Conservation (phyloP, 495 filamentous ascomycete species). For the Aspergillus avenaceus region DNA sequence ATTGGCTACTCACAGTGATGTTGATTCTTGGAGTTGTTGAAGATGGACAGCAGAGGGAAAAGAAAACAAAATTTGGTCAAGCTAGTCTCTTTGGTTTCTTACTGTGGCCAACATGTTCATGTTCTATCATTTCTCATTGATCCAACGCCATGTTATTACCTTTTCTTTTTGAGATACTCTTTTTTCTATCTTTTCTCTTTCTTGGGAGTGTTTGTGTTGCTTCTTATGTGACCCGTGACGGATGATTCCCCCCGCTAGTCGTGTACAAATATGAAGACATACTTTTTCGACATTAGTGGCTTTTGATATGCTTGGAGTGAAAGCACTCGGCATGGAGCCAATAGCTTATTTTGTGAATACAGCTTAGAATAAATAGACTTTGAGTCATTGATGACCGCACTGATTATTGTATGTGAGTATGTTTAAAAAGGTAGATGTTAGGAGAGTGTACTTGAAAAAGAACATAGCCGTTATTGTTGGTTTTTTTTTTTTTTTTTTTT, state of each 20-base stretch:
- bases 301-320: not conserved
- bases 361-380: not conserved
- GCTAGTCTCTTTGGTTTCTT: no score
- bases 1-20: not conserved
- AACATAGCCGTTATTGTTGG: no score
- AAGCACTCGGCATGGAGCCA: not conserved
- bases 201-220: constrained; percentile 2
- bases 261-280: constrained; percentile 21
- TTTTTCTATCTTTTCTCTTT: not conserved
- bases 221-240: constrained; percentile 6
- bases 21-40: not conserved
- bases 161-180: not conserved
- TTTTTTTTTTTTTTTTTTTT: no score
- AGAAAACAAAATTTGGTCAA: no score
- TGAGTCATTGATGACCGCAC: not conserved
- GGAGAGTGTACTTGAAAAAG: no score
- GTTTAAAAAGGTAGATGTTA: no score
- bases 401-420: no score
- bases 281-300: not conserved
- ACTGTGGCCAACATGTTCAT: no score
- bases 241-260: constrained; percentile 22
- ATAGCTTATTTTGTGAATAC: not conserved
- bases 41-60: not conserved
- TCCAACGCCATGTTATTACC: not conserved
- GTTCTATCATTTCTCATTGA: not conserved